A percentile compares a stretch with the other conserved stretches of the same genome.
Evolutionary conservation across 192 early-diverging fungal genomes (phyloP).

Genomic region (Entomortierella beljakovae): DNA sequence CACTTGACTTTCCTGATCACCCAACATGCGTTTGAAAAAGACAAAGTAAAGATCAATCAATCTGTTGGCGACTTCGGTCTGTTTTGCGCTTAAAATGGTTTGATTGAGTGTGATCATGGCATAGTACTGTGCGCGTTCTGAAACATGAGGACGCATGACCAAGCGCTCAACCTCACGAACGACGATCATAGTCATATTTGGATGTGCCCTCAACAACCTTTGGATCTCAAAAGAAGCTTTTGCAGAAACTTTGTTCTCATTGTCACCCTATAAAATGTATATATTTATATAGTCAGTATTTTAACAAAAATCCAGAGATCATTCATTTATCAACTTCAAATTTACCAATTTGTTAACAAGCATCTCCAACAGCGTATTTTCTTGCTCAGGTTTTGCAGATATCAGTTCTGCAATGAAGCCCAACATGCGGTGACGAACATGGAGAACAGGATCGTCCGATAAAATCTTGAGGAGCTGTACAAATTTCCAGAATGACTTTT

Average conservation of each 20-base stretch:
- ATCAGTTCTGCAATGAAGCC: slow-evolving; percentile 82
- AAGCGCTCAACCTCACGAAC: slow-evolving; percentile 90
- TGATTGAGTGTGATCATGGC: slow-evolving; percentile 93
- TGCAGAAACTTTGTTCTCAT: slow-evolving; percentile 86
- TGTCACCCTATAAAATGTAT: no score
- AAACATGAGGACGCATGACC: slow-evolving; percentile 77
- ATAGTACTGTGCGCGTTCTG: slow-evolving; percentile 90
- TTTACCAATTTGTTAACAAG: slow-evolving; percentile 90
- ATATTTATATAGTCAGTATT: no score
- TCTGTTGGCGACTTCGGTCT: slow-evolving; percentile 81
- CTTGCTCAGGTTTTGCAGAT: slow-evolving; percentile 92
- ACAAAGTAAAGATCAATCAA: slow-evolving; percentile 93
- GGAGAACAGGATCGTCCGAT: slow-evolving; percentile 86
- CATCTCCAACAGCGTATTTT: slow-evolving; percentile 91
- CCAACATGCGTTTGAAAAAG: slow-evolving; percentile 87
- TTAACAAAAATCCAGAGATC: no score
- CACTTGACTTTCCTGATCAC: slow-evolving; percentile 55
- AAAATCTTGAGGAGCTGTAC: slow-evolving; percentile 90
- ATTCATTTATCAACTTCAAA: not conserved
- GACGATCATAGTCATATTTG: slow-evolving; percentile 91
- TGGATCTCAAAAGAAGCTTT: slow-evolving; percentile 84
- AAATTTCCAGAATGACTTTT: slow-evolving; percentile 92
- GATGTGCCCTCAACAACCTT: slow-evolving; percentile 78
- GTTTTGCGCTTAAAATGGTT: slow-evolving; percentile 82
- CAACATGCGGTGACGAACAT: slow-evolving; percentile 87